Evolutionary conservation across 2,329 filamentous ascomycete species (phyloP).

Genomic region (Dactylellina sp.): DNA sequence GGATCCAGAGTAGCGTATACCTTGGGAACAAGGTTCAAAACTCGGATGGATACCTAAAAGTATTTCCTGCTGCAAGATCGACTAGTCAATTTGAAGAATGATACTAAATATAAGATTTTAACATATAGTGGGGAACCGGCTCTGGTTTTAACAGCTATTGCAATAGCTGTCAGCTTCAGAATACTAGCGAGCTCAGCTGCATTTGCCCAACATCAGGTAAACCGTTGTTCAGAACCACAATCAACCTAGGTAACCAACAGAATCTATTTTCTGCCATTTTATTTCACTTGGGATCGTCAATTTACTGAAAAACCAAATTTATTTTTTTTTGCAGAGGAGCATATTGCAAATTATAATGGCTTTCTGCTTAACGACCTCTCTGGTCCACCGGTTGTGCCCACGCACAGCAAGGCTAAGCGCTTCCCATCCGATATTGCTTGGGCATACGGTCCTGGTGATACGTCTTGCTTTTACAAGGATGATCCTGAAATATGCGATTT

Average conservation of each 20-base stretch:
- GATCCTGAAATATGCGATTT: constrained; percentile 1
- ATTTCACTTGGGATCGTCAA: too few relatives aligned
- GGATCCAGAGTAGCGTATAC: constrained; percentile 26
- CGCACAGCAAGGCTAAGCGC: neutral
- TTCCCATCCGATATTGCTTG: constrained; percentile 16
- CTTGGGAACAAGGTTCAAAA: constrained; percentile 9
- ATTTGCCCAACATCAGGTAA: constrained; percentile 13
- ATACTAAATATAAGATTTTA: neutral
- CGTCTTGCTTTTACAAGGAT: constrained; percentile 9
- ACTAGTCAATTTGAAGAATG: neutral
- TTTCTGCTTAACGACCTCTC: constrained; percentile 21
- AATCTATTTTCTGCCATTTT: too few relatives aligned
- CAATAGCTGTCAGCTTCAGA: constrained; percentile 15
- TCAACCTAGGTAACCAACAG: constrained; percentile 29
- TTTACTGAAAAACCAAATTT: neutral
- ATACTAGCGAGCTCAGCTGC: constrained; percentile 24
- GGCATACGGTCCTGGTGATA: constrained; percentile 17
- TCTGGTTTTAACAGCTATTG: neutral
- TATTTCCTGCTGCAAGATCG: neutral
- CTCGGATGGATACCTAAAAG: constrained; percentile 14
- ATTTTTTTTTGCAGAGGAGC: constrained; percentile 7
- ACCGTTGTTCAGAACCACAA: constrained; percentile 8
- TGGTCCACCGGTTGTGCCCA: constrained; percentile 14
- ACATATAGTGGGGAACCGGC: neutral
- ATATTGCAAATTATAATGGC: constrained; percentile 21